Evolutionary conservation across 768 basidiomycete genomes (phyloP).

Genomic region (Rhizopogon vulgaris): DNA sequence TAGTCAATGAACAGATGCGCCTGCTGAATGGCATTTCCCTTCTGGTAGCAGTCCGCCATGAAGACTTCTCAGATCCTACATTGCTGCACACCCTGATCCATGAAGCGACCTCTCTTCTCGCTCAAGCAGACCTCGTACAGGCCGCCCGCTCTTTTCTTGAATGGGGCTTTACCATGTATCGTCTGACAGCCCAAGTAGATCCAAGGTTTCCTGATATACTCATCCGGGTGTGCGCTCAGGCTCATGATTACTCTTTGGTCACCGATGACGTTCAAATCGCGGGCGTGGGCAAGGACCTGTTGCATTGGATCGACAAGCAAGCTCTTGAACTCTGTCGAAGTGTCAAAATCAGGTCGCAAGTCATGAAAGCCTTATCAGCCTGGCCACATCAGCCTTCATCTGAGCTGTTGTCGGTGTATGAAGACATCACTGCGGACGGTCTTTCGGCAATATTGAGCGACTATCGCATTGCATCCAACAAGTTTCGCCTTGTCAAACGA

Average conservation of each 20-base stretch:
- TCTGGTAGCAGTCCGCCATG: constrained; percentile 58
- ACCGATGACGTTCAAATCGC: constrained; percentile 22
- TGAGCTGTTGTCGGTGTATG: constrained; percentile 37
- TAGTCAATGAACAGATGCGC: constrained; percentile 82
- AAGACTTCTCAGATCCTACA: constrained; percentile 49
- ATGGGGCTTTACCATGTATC: constrained; percentile 64
- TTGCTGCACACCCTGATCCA: constrained; percentile 66
- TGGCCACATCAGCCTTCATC: constrained; percentile 67
- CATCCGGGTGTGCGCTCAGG: constrained; percentile 58
- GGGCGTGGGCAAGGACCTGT: constrained; percentile 40
- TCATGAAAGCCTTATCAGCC: constrained; percentile 55
- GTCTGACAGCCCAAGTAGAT: constrained; percentile 34
- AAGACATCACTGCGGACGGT: constrained; percentile 39
- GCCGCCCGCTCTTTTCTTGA: constrained; percentile 72
- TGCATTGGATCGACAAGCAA: constrained; percentile 60
- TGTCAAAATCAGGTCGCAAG: constrained; percentile 32
- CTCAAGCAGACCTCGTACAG: constrained; percentile 59
- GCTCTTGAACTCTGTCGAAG: constrained; percentile 35
- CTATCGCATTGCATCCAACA: constrained; percentile 58
- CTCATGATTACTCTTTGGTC: constrained; percentile 45
- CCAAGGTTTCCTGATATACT: constrained; percentile 58
- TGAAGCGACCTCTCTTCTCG: constrained; percentile 58
- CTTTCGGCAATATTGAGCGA: constrained; percentile 55
- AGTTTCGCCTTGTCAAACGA: constrained; percentile 68
- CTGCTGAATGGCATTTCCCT: constrained; percentile 67